Base-by-base conservation (phyloP, 768 basidiomycete genomes). In the Coprinopsis strossmayeri region DNA sequence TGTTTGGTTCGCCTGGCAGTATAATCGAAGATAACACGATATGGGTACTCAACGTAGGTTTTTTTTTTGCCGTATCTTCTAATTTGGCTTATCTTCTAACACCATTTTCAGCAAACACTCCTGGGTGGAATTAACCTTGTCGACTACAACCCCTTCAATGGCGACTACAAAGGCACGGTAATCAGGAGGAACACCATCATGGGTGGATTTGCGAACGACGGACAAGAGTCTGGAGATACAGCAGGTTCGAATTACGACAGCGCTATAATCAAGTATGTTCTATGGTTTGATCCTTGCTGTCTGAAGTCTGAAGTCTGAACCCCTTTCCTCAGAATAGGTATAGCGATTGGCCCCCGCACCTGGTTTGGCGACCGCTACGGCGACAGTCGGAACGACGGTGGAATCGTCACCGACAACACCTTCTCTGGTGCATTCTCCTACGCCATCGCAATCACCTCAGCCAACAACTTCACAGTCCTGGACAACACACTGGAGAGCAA, bases 91-190 rank as follows among this genome's bases (percentile, higher is more conserved):
- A 13, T 53, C 42, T 21, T 20, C 7, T 48, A 35, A 23, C 39
- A 37, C 50, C 17, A 18, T 42, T 42, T 42, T 23, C 11, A 87
- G 84, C 69, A 78, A 57, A 87, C 84, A 0, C 65, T 85, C 2
- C 71, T 87, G 4, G 87, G 86, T 32, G 86, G 86, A 5, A 86
- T 89, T 58, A 88, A 88, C 55, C 63, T 90, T 73, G 87, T 89
- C 10, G 86, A 88, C 56, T 78, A 81, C 50, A 58, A 68, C 5
- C 85, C 87, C 5, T 90, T 73, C 66, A 59, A 59, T n/a, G 88
- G 87, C 1, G 65, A 85, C 60, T 90, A 76, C 58, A 71, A 72
- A 0, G 74, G 76, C 23, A 82, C 82, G 3, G 64, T 85, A 17
- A 84, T 90, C 5, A 70, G 69, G 30, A 73, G 86, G 59, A 89